Percentiles rank a stretch among this genome's conserved stretches.
These are phyloP conservation scores for Aegilops bicornis DNA, from an alignment of 176 grass and related monocot genomes.

Conservation along the genomic window DNA sequence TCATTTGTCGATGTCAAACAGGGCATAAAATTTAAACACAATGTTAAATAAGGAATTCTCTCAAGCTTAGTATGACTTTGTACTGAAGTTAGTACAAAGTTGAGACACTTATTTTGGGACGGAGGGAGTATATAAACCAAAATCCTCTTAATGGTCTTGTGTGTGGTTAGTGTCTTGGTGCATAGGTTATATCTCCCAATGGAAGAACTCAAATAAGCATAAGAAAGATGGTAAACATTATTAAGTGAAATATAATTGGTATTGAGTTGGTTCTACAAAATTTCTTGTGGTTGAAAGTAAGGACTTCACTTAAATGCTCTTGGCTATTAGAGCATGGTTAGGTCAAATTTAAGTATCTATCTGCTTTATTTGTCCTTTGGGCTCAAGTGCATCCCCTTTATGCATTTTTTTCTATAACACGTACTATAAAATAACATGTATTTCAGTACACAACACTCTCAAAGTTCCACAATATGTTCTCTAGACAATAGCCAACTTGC, in stretches of 20 bases:
- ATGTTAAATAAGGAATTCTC: no score
- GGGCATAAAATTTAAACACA: no score
- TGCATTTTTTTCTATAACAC: background rate
- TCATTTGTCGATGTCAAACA: no score
- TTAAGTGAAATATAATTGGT: constrained; percentile 1
- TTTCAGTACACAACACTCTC: background rate
- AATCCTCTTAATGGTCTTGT: background rate
- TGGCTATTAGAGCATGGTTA: background rate
- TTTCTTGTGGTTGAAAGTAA: background rate
- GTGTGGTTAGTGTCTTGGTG: background rate
- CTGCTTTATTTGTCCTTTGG: background rate
- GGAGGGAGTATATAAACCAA: background rate
- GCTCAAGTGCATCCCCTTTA: background rate
- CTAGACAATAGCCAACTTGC: no score
- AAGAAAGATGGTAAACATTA: background rate
- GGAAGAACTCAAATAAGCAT: background rate
- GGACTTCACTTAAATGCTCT: background rate
- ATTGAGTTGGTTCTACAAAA: background rate
- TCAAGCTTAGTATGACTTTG: no score
- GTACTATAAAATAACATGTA: background rate
- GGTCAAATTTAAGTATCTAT: background rate
- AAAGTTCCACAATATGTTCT: no score
- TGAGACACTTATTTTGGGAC: no score
- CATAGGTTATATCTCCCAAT: background rate
- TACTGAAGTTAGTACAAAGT: no score